Evolutionary conservation across 331 rosid species (phyloP).

Genomic region (Stylosanthes scabra): DNA sequence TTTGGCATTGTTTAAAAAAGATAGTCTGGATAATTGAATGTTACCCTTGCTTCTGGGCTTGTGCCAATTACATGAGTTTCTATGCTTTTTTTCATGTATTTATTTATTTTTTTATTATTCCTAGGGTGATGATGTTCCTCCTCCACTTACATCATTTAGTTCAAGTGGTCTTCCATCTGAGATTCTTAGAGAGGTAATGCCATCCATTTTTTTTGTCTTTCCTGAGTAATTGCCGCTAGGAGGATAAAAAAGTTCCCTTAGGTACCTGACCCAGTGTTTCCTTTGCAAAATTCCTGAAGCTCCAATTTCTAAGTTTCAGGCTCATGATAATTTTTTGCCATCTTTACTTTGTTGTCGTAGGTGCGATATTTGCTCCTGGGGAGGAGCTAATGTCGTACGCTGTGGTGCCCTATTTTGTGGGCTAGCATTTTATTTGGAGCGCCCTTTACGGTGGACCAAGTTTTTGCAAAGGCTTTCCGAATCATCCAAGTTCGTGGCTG

Average conservation of each 20-base stretch:
- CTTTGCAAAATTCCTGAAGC: conserved; percentile 82
- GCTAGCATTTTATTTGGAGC: conserved; percentile 95
- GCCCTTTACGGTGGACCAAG: conserved; percentile 96
- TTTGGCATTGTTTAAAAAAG: not conserved
- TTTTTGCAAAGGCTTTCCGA: conserved; percentile 94
- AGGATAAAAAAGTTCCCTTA: conserved; percentile 48
- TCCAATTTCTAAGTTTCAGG: conserved; percentile 67
- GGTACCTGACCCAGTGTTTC: conserved; percentile 54
- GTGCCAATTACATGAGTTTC: conserved; percentile 6
- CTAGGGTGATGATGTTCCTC: conserved; percentile 91
- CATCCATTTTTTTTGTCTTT: conserved; percentile 36
- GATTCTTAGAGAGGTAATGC: conserved; percentile 94
- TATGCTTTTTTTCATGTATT: not conserved
- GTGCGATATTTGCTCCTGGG: conserved; percentile 99
- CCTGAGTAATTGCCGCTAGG: conserved; percentile 42
- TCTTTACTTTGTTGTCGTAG: conserved; percentile 95
- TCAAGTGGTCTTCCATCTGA: conserved; percentile 85
- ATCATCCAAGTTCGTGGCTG: conserved; percentile 93
- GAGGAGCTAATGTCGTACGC: conserved; percentile 99
- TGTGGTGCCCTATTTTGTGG: conserved; percentile 97
- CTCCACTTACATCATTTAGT: conserved; percentile 76
- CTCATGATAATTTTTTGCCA: conserved; percentile 80
- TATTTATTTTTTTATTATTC: conserved; percentile 27
- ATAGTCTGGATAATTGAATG: not conserved
- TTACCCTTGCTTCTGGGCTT: conserved; percentile 7